Base-by-base conservation (phyloP, 306 rosid species). In the Dalbergia cochinchinensis region DNA sequence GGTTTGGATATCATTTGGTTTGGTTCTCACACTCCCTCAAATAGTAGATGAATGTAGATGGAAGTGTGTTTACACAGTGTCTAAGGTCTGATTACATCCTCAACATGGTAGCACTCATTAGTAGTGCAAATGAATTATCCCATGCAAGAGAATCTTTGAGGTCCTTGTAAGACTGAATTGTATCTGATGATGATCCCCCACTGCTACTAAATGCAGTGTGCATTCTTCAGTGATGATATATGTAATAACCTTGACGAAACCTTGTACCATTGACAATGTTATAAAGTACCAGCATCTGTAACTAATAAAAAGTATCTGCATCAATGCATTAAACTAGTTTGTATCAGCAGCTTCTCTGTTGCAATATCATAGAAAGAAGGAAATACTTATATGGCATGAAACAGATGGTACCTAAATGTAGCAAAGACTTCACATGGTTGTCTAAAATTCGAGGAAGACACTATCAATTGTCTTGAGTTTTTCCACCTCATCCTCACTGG, bases 391-490 rank as follows among this genome's bases (percentile, higher is more conserved):
- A 51, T 65, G 37, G 31, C 54, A 54, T 69, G 79, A 54, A 74
- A 78, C 71, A 63, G 50, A 75, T 66, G 72, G 59, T 83, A 86
- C 87, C 74, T 76, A 45, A 71, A 71, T 59, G 74, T 37, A 64
- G 55, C 71, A 69, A 48, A 67, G 50, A 37, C 60, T 26, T 54
- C 48, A 80, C 69, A 69, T 31, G 60, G 62, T 66, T 83, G 68
- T 57, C 59, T 86, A 92, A 37, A 92, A 64, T 85, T 88, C 91
- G 69, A 87, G 80, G 83, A 94, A 94, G 62, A 69, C 79, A 69
- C 92, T 91, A 74, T 91, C 86, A 50, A 94, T 78, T 63, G 91
- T 91, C 91, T 90, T 92, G 62, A 94, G 97, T 65, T 79, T 79
- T 73, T 91, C 87, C 85, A 89, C 59, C 71, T 91, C 95, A 67